Evolutionary conservation across 257 asterid genomes (phyloP).

Genomic region (Solanum corneliomulleri): DNA sequence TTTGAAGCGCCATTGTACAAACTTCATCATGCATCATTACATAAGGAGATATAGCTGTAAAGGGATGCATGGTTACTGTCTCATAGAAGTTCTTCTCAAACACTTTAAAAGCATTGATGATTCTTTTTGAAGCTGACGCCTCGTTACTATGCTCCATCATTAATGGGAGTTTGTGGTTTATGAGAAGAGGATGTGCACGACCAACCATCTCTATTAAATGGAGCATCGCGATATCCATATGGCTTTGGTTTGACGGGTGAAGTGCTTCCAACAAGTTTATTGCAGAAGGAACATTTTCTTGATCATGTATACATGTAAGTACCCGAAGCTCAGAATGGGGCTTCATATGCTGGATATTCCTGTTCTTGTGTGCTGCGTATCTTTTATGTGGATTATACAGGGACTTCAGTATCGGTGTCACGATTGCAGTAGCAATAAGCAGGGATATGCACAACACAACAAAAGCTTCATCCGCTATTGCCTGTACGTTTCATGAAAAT

Average conservation of each 20-base stretch:
- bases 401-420: not conserved
- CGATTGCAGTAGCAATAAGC: not conserved
- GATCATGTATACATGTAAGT: constrained; percentile 22
- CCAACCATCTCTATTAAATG: constrained; percentile 27
- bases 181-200: constrained; percentile 20
- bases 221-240: constrained; percentile 8
- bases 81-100: constrained; percentile 9
- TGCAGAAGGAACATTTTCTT: constrained; percentile 14
- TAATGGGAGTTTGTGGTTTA: constrained; percentile 19
- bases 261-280: constrained; percentile 21
- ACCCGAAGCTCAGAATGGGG: constrained; percentile 17
- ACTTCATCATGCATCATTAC: constrained; percentile 21
- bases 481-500: constrained; percentile 9
- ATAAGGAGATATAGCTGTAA: constrained; percentile 19
- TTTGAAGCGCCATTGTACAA: constrained; percentile 12
- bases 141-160: not conserved
- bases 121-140: constrained; percentile 8
- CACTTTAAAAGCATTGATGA: constrained; percentile 21
- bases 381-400: constrained; percentile 16
- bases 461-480: constrained; percentile 13
- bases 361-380: constrained; percentile 5
- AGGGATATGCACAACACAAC: constrained; percentile 9
- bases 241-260: constrained; percentile 12
- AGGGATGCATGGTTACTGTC: constrained; percentile 8
- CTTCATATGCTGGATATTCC: constrained; percentile 11